Base-by-base conservation (phyloP, 2,329 filamentous ascomycete genomes). In the Fusarium sp. region DNA sequence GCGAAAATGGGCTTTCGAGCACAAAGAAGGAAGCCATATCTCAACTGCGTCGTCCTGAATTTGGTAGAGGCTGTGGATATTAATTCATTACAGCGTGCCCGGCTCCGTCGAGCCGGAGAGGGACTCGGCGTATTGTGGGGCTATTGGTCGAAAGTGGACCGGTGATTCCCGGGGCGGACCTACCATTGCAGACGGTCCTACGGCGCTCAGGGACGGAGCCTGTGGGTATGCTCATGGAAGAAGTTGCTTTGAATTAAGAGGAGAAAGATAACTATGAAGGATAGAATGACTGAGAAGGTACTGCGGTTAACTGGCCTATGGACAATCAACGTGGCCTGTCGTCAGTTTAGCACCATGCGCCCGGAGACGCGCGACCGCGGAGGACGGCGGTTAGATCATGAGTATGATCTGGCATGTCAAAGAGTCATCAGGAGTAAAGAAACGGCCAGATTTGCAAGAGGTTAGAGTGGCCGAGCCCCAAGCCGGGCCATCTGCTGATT, bases 401-500 rank as follows among this genome's bases (percentile, higher is more conserved):
- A 17, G 6, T 4, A n/a, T 52, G 14, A 27, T 32, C 47, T 17
- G 2, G 17, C 17, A 52, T 7, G 47, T 12, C 12, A 20, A 52
- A 20, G 27, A 32, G 27, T 32, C 47, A 54, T 10, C 0, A 12
- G 10, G 6, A 12, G 4, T 32, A 32, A 30, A 30, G 9, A 32
- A 20, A 32, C 20, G 20, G 47, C 17, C 27, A 54, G 47, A 20
- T 54, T 7, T n/a, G 5, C 2, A 3, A n/a, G 0, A 7, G 5
- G 4, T 52, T 30, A 2, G 37, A 38, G 27, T 52, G 20, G 57
- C 59, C 45, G 52, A 67, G 61, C 4, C 47, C 9, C 4, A 65
- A 56, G 20, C 65, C 61, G 65, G 38, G 37, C 10, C 33, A 72
- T 73, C 30, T 61, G 37, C 71, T 73, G 71, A 73, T 72, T 74